Base-by-base conservation (phyloP, 106 monocot genomes). In the Cymbidium sinense region DNA sequence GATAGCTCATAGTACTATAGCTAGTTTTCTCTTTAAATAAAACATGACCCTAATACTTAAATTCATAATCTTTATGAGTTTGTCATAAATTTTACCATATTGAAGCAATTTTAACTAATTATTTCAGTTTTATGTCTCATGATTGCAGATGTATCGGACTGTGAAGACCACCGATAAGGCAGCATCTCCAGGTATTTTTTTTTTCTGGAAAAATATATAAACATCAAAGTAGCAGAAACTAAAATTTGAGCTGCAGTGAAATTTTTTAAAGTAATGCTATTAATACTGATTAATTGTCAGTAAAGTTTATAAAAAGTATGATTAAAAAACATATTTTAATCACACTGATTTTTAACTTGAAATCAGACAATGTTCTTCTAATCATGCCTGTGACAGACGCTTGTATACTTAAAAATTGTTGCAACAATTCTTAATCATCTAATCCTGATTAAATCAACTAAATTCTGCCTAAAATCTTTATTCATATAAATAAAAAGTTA, bases 141-240 rank as follows among this genome's bases (percentile, higher is more conserved):
- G 15, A 13, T 13, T 78, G 81, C 79, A 90, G 90, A 90, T 90
- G 90, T 90, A 90, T 77, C 73, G 90, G 18, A 90, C 90, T 0
- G 85, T 90, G 78, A 90, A 90, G 85, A 87, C 76, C 37, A 90
- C 90, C 5, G 87, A 90, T 79, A 85, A 79, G 70, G 87, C 87
- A 30, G 67, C 83, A 70, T 87, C 85, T 81, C 82, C 90, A 76
- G 90, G 87, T 83, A 81, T 29, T 47, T 67, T 67, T 47, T 67
- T 67, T 18, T 33, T 67, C 31, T 67, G 7, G 23, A n/a, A 67
- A 67, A 31, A 17, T 33, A 31, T 67, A 33, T 13, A 67, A 31
- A 8, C 15, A 2, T 58, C 20, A 12, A 67, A 13, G 15, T 15
- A 29, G 33, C 31, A 31, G 67, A 67, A 67, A 64, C 28, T 27